phyloP scores from a whole-genome alignment of 2,329 filamentous ascomycete species.

The Aspergillus sp. region DNA sequence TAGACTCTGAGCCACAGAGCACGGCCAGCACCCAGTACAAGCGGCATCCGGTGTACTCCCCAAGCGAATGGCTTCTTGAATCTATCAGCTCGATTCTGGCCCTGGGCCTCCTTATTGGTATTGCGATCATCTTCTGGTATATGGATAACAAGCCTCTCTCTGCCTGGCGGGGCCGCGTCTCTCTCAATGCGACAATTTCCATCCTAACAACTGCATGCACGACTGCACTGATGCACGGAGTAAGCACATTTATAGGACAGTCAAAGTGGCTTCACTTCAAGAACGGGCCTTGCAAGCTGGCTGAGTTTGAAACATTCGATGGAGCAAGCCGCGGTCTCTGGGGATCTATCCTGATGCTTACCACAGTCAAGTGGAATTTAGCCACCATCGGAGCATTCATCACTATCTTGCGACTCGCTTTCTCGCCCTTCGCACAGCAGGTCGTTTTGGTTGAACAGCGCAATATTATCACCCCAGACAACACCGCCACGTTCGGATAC shows the following conservation, averaged over 20 bases:
- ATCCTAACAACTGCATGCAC: conserved; percentile 16
- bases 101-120: conserved; percentile 10
- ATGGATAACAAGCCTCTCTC: conserved; percentile 18
- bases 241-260: conserved; percentile 17
- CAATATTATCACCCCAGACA: conserved; percentile 2
- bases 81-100: conserved; percentile 11
- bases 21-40: conserved; percentile 7
- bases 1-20: background rate
- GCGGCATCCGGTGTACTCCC: conserved; percentile 15
- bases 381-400: conserved; percentile 17
- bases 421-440: conserved; percentile 18
- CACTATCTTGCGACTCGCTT: conserved; percentile 15
- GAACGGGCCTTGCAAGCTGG: conserved; percentile 10
- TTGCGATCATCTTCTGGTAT: conserved; percentile 14
- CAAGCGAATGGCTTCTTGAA: conserved; percentile 17
- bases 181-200: conserved; percentile 16
- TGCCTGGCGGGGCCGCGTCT: conserved; percentile 7
- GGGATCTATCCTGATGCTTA: conserved; percentile 13
- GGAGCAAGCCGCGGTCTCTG: conserved; percentile 17
- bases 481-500: conserved; percentile 12
- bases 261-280: conserved; percentile 19
- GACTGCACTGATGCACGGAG: conserved; percentile 15
- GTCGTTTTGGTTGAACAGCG: conserved; percentile 14
- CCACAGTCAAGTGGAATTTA: conserved; percentile 13
- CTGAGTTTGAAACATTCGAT: conserved; percentile 17